These are phyloP conservation scores for Metarhizium rileyi DNA, from an alignment of 2,329 filamentous ascomycete species.

Conservation along the genomic window DNA sequence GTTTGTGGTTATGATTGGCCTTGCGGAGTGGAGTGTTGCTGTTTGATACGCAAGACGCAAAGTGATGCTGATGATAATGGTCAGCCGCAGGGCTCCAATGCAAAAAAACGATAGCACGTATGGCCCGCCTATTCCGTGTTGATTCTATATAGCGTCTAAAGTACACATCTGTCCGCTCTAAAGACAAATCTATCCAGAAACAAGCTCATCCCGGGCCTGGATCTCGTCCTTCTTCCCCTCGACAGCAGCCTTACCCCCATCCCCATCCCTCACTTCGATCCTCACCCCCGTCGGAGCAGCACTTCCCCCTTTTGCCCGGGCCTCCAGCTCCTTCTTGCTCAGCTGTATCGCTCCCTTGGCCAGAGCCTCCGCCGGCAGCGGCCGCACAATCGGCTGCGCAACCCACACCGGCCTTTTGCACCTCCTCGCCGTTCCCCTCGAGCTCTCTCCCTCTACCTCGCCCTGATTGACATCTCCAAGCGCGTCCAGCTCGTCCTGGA, in stretches of 20 bases:
- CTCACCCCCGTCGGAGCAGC: constrained; percentile 10
- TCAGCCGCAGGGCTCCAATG: neutral
- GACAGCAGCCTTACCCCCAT: constrained; percentile 8
- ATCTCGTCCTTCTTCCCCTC: constrained; percentile 16
- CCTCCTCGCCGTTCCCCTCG: constrained; percentile 55
- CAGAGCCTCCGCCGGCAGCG: constrained; percentile 78
- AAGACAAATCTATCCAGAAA: neutral
- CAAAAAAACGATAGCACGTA: neutral
- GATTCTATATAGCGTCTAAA: neutral
- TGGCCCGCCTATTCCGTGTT: neutral
- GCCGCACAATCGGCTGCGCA: constrained; percentile 77
- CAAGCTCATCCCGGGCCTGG: neutral
- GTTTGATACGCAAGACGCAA: neutral
- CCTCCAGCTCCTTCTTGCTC: constrained; percentile 55
- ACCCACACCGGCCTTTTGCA: constrained; percentile 86
- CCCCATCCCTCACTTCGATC: constrained; percentile 34
- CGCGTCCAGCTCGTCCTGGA: constrained; percentile 28
- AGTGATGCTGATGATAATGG: neutral
- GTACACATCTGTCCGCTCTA: neutral
- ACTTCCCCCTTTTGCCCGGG: constrained; percentile 3
- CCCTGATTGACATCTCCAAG: constrained; percentile 16
- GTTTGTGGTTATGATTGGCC: too few relatives aligned
- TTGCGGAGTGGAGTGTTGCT: too few relatives aligned
- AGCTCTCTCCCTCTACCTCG: constrained; percentile 43
- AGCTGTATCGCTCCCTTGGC: constrained; percentile 67